Conservation (phyloP, 352 stramenopile genomes). For the Phytopythium aichiense region DNA sequence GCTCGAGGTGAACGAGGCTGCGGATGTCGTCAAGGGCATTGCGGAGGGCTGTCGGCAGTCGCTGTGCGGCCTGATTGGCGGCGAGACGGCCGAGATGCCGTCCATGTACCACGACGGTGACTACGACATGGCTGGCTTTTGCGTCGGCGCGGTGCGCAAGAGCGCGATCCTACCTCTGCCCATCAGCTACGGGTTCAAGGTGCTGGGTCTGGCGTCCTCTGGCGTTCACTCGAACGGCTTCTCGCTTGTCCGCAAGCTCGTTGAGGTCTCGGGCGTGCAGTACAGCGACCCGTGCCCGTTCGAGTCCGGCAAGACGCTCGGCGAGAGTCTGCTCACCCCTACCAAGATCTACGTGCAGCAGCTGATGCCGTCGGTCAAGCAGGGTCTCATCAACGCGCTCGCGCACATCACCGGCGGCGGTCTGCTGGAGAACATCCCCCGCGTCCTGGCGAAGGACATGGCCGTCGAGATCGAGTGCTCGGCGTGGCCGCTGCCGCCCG, state of each 20-base stretch:
- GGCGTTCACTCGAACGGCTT: conserved; percentile 99
- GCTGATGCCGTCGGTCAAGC: conserved; percentile 77
- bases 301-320: conserved; percentile 82
- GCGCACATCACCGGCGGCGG: conserved; percentile 99
- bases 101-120: conserved; percentile 98
- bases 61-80: conserved; percentile 94
- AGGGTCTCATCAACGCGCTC: conserved; percentile 87
- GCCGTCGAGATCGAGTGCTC: conserved; percentile 91
- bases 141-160: conserved; percentile 94
- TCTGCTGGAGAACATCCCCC: conserved; percentile 97
- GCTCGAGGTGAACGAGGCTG: conserved; percentile 93
- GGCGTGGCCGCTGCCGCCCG: conserved; percentile 88
- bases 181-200: conserved; percentile 85
- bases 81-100: conserved; percentile 98
- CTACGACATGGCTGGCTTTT: conserved; percentile 99
- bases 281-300: conserved; percentile 83
- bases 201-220: conserved; percentile 95
- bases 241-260: conserved; percentile 96
- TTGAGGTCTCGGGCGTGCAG: conserved; percentile 87
- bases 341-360: conserved; percentile 98
- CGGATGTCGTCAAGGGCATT: conserved; percentile 96
- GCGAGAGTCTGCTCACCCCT: conserved; percentile 93
- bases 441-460: conserved; percentile 91
- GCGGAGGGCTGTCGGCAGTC: conserved; percentile 96
- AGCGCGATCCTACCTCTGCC: conserved; percentile 84